phyloP scores from a whole-genome alignment of 495 filamentous ascomycete species.

The Tetracladium marchalianum region DNA sequence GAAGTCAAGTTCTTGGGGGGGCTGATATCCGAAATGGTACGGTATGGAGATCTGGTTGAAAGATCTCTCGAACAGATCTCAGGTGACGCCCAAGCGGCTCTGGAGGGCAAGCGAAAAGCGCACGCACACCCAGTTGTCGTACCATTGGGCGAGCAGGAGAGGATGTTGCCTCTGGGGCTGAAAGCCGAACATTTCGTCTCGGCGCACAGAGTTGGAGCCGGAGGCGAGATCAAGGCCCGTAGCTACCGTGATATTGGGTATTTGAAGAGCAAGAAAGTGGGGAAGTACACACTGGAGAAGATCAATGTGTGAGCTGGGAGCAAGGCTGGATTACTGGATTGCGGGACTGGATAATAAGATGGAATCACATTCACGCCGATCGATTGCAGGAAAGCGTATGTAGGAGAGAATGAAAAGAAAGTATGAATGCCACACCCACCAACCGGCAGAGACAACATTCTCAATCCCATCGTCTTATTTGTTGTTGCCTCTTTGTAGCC shows the following conservation, averaged over 20 bases:
- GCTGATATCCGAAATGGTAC: slow-evolving; percentile 59
- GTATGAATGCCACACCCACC: too few relatives aligned
- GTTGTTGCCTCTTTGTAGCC: too few relatives aligned
- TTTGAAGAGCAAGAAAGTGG: slow-evolving; percentile 59
- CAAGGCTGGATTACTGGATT: too few relatives aligned
- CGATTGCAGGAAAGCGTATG: too few relatives aligned
- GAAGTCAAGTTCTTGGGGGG: slow-evolving; percentile 61
- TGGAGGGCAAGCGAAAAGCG: slow-evolving; percentile 9
- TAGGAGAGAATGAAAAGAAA: too few relatives aligned
- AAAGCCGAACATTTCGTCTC: slow-evolving; percentile 48
- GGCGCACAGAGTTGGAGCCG: slow-evolving; percentile 45
- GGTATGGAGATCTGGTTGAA: slow-evolving; percentile 45
- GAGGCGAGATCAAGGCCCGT: slow-evolving; percentile 53
- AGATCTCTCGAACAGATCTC: slow-evolving; percentile 8
- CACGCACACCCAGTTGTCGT: slow-evolving; percentile 18
- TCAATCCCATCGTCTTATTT: too few relatives aligned
- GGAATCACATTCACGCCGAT: too few relatives aligned
- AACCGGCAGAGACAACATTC: too few relatives aligned
- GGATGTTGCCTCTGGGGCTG: slow-evolving; percentile 59
- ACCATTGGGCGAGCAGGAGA: slow-evolving; percentile 8
- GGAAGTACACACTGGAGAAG: slow-evolving; percentile 67
- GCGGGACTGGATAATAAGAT: too few relatives aligned
- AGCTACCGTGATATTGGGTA: slow-evolving; percentile 61
- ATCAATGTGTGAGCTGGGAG: slow-evolving; percentile 54
- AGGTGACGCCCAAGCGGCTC: slow-evolving; percentile 10